Evolutionary conservation across 2,329 filamentous ascomycete species (phyloP).

Genomic region (Fusarium guadeloupense): DNA sequence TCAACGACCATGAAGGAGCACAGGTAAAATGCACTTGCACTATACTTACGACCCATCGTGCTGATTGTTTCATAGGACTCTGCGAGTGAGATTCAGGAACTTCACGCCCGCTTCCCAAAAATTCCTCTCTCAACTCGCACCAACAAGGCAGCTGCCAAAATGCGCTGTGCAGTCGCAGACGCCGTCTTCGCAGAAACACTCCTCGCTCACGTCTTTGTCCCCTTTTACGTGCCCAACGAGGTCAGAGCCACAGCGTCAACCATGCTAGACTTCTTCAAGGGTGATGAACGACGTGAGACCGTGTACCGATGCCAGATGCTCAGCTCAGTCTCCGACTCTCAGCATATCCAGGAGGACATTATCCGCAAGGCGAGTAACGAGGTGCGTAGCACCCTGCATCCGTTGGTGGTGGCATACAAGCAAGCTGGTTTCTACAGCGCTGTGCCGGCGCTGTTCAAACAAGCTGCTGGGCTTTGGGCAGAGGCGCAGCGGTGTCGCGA

Average conservation of each 20-base stretch:
- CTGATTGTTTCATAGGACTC: conserved; percentile 19
- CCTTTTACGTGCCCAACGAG: conserved; percentile 41
- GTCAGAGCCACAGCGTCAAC: conserved; percentile 23
- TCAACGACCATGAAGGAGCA: conserved; percentile 39
- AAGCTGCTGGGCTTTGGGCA: conserved; percentile 39
- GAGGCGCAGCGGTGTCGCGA: conserved; percentile 40
- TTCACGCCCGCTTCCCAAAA: conserved; percentile 34
- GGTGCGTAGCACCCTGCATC: conserved; percentile 31
- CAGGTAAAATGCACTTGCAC: conserved; percentile 7
- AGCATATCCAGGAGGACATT: conserved; percentile 40
- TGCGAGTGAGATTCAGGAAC: conserved; percentile 38
- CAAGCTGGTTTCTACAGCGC: conserved; percentile 40
- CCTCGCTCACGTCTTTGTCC: conserved; percentile 41
- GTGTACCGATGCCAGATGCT: conserved; percentile 45
- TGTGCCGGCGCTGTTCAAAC: conserved; percentile 37
- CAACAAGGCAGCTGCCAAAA: conserved; percentile 34
- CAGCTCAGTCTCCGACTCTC: conserved; percentile 28
- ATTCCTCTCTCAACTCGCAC: conserved; percentile 38
- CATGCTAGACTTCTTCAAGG: conserved; percentile 40
- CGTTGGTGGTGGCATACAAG: conserved; percentile 36
- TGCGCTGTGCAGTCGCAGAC: conserved; percentile 46
- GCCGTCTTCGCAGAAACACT: conserved; percentile 40
- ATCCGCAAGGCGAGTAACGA: conserved; percentile 41
- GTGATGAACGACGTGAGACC: conserved; percentile 38
- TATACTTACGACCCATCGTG: rapidly evolving